Base-by-base conservation (phyloP, 495 filamentous ascomycete species). In the Xylaria bambusicola region DNA sequence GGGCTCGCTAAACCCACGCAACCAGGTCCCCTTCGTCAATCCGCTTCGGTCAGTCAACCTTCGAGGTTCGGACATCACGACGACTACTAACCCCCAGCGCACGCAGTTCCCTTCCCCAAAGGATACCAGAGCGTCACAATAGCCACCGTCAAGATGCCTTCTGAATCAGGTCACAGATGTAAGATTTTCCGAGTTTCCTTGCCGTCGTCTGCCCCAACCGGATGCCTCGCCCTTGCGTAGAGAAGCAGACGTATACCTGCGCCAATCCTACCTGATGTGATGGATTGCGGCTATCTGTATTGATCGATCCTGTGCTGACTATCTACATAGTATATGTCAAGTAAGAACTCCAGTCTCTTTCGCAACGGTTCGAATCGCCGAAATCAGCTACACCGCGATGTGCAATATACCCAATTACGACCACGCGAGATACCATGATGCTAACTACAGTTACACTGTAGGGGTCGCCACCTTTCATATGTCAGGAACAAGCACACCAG, bases 391-490 rank as follows among this genome's bases (percentile, higher is more conserved):
- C 40, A 47, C 41, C 40, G 31, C 57, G 7, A 44, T 15, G 18
- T 52, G n/a, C n/a, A n/a, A n/a, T n/a, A n/a, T n/a, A n/a, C n/a
- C n/a, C n/a, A n/a, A n/a, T n/a, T n/a, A n/a, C n/a, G n/a, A 12
- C 36, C 12, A 40, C 42, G 48, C 48, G 38, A 44, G 44, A n/a
- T 23, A 23, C 31, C 40, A 18, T 3, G 27, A 52, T 36, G n/a
- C 57, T 60, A 52, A 60, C 40, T 2, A 10, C 52, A 64, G 57
- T 58, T 60, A 31, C 41, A 63, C 47, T 58, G 49, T 80, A 94
- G 90, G 87, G 90, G 89, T 76, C 89, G 87, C 73, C 93, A 96
- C 84, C 80, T 96, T 73, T 93, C 88, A 80, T 96, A 95, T 84
- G 89, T 93, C 83, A 90, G 57, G 31, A 60, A 44, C 57, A 60